phyloP scores from a whole-genome alignment of 495 filamentous ascomycete genomes.

The Neurospora sp. region DNA sequence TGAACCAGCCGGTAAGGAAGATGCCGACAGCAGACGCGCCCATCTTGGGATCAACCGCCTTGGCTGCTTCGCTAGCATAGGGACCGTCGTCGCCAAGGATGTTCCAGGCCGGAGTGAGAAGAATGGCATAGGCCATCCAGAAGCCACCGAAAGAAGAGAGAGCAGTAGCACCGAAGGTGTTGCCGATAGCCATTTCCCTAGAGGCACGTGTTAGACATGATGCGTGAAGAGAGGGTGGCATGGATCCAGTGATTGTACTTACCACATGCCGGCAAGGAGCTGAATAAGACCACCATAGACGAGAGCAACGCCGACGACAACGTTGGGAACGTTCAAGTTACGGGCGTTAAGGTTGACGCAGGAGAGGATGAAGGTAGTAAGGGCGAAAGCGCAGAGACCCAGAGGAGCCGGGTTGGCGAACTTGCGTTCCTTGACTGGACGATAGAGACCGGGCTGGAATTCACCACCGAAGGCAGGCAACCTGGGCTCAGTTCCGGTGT shows the following conservation, averaged over 20 bases:
- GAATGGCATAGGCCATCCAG: constrained; percentile 87
- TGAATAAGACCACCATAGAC: constrained; percentile 87
- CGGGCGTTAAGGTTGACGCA: constrained; percentile 68
- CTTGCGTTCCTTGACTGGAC: constrained; percentile 63
- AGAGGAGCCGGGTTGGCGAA: constrained; percentile 84
- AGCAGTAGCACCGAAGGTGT: constrained; percentile 96
- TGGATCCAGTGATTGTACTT: constrained; percentile 31
- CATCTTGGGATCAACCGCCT: constrained; percentile 25
- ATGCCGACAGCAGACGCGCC: constrained; percentile 61
- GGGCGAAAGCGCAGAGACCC: constrained; percentile 79
- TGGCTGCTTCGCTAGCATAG: constrained; percentile 29
- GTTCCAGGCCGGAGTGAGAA: constrained; percentile 59
- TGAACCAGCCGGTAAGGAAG: constrained; percentile 92
- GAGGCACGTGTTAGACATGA: neutral
- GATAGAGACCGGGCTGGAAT: constrained; percentile 91
- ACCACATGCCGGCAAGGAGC: constrained; percentile 96
- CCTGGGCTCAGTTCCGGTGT: constrained; percentile 46
- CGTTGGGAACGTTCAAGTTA: constrained; percentile 48
- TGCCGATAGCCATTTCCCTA: constrained; percentile 97
- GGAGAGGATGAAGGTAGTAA: constrained; percentile 91
- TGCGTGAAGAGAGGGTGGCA: neutral
- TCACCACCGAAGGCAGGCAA: constrained; percentile 89
- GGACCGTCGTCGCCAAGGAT: constrained; percentile 49
- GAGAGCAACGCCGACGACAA: constrained; percentile 61
- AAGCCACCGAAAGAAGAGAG: constrained; percentile 96